These are phyloP conservation scores for Helianthus annuus DNA, from an alignment of 129 eudicot species.

Conservation along the genomic window HanXRQr2.0-SUNRISE NC_035448.2:173280077-173280576, in stretches of 20 bases:
- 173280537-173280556: not conserved
- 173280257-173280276: not conserved
- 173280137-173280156: not conserved
- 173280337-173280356: not conserved
- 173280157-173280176: not conserved
- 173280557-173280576: not conserved
- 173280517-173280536: not conserved
- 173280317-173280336: not conserved
- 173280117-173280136: not conserved
- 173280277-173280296: not conserved
- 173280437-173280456: constrained; percentile 83
- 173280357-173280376: not conserved
- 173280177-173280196: no score
- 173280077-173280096: not conserved
- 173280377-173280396: not conserved
- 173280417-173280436: constrained; percentile 81
- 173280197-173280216: no score
- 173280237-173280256: not conserved
- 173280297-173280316: not conserved
- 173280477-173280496: not conserved
- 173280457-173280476: constrained; percentile 30
- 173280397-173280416: constrained; percentile 16
- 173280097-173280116: not conserved
- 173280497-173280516: no score
- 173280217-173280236: no score